Conservation (phyloP, 2,329 filamentous ascomycete species). For the Colletotrichum noveboracense region DNA sequence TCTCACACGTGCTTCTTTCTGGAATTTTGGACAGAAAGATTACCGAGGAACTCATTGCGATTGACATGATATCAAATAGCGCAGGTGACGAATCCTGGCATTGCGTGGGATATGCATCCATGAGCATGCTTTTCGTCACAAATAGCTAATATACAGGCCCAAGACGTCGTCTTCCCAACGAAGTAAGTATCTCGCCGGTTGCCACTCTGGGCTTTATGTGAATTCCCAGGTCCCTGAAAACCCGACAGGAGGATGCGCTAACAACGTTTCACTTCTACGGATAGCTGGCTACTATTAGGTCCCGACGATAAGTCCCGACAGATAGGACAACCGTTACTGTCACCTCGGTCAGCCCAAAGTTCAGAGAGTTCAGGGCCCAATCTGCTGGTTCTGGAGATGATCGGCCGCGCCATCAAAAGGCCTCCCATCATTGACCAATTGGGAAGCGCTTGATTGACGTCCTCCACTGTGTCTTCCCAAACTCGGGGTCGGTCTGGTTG, state of each 20-base stretch:
- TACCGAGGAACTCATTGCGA: background rate
- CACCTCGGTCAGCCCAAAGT: background rate
- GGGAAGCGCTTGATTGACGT: background rate
- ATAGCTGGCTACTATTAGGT: background rate
- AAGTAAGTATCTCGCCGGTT: background rate
- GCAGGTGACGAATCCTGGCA: background rate
- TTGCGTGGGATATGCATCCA: background rate
- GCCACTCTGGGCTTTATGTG: background rate
- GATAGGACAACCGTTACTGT: background rate
- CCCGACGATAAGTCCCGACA: background rate
- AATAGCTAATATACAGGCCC: background rate
- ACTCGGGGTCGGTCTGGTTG: background rate
- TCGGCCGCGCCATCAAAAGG: background rate
- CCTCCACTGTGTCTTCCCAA: background rate
- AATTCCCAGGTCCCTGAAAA: background rate
- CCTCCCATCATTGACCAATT: background rate
- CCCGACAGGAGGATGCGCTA: background rate
- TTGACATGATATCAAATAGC: background rate
- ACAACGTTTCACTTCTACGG: background rate
- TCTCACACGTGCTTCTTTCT: background rate
- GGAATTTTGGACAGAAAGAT: background rate
- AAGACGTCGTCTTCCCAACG: background rate
- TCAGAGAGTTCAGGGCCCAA: background rate
- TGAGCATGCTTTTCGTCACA: background rate
- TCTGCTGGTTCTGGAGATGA: background rate